Conservation (phyloP, 371 early-diverging fungal species). For the Nematocida major region DNA sequence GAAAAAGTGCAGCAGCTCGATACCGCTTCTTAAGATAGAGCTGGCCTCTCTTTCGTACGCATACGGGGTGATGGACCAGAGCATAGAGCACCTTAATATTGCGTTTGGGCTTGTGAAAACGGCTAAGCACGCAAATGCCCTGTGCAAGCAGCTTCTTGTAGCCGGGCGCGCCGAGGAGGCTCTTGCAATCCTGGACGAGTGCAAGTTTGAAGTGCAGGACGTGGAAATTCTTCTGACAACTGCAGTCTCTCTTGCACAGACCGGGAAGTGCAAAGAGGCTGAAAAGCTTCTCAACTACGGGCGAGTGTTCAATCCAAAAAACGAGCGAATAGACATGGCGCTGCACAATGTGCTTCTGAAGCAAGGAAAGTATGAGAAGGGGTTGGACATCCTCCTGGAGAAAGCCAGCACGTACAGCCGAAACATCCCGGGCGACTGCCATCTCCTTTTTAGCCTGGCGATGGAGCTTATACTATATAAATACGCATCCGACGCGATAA, state of each 20-base stretch:
- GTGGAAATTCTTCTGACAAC: constrained; percentile 11
- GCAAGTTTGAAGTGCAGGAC: constrained; percentile 21
- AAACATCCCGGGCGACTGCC: constrained; percentile 27
- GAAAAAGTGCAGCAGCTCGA: too few relatives aligned
- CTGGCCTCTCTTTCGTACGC: background rate
- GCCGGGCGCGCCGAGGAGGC: constrained; percentile 8
- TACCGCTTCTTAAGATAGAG: constrained; percentile 32
- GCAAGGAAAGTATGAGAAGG: constrained; percentile 30
- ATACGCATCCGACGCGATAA: constrained; percentile 8
- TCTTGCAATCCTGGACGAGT: background rate
- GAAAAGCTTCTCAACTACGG: constrained; percentile 25
- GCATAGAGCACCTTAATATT: constrained; percentile 12
- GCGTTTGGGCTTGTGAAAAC: constrained; percentile 36
- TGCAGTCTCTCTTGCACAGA: constrained; percentile 19
- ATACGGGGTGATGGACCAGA: background rate
- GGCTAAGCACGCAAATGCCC: constrained; percentile 41
- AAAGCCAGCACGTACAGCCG: constrained; percentile 22
- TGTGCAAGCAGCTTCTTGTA: constrained; percentile 25
- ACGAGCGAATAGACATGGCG: constrained; percentile 19
- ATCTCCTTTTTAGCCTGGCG: constrained; percentile 6
- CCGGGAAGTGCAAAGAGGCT: constrained; percentile 14
- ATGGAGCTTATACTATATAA: background rate
- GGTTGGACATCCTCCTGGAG: background rate
- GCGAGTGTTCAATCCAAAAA: background rate
- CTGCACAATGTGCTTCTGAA: constrained; percentile 22